A percentile compares a stretch with the other conserved stretches of the same genome.
Conservation (phyloP, 208 protist species). For the Wallacemonas collosoma region DNA sequence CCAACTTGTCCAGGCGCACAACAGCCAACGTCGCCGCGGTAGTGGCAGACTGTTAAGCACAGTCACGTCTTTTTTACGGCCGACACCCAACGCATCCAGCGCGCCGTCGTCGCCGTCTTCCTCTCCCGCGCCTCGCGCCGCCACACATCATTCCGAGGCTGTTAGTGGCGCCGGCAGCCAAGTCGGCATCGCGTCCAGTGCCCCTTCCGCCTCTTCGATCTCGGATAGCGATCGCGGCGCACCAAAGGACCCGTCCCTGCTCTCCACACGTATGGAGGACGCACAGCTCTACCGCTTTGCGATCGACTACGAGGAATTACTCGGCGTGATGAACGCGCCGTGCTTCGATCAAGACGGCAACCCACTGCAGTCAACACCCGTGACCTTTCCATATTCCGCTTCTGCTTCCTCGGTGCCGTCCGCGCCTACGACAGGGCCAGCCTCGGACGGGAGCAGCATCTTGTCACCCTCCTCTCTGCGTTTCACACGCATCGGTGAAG, state of each 20-base stretch:
- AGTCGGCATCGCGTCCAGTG: too few relatives aligned
- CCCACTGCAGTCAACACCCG: background rate
- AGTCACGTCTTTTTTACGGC: constrained; percentile 29
- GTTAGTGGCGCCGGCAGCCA: background rate
- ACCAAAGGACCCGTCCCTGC: background rate
- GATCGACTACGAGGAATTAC: constrained; percentile 54
- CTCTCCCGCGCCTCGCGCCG: background rate
- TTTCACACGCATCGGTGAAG: constrained; percentile 53
- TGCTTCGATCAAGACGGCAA: background rate
- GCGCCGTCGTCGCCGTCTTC: background rate
- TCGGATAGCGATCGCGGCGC: background rate
- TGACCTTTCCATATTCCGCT: background rate
- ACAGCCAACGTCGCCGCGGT: background rate
- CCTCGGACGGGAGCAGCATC: background rate
- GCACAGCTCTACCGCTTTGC: constrained; percentile 42
- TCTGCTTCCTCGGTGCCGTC: background rate
- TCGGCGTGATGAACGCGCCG: constrained; percentile 39
- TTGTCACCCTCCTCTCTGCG: constrained; percentile 20
- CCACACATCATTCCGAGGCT: background rate
- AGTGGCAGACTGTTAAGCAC: constrained; percentile 5
- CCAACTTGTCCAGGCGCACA: too few relatives aligned
- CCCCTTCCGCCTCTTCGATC: too few relatives aligned
- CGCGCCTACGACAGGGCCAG: background rate
- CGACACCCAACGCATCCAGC: background rate
- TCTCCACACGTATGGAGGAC: constrained; percentile 28